Conservation (phyloP, 2,329 filamentous ascomycete genomes). For the Bisporella sp. region DNA sequence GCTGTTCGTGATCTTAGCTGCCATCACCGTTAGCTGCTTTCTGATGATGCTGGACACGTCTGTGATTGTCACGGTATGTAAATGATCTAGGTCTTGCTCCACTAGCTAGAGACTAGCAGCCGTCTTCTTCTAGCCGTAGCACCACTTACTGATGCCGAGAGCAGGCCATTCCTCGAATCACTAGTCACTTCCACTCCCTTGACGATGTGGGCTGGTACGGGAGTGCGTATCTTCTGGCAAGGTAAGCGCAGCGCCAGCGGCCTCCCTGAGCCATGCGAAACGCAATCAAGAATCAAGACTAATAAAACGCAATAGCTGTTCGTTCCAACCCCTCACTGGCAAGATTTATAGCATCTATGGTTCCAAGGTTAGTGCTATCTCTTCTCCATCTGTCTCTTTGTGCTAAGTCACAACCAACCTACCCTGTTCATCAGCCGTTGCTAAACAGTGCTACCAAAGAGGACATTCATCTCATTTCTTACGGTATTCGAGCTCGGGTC, state of each 20-base stretch:
- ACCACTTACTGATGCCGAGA: too few species aligned
- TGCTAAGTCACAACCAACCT: background rate
- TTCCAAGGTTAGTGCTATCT: conserved; percentile 19
- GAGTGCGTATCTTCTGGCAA: background rate
- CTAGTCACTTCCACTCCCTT: conserved; percentile 27
- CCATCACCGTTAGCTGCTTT: conserved; percentile 36
- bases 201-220: conserved; percentile 29
- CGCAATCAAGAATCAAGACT: too few species aligned
- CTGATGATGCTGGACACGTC: conserved; percentile 43
- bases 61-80: conserved; percentile 32
- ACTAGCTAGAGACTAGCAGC: too few species aligned
- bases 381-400: too few species aligned
- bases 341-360: conserved; percentile 39
- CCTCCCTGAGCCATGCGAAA: too few species aligned
- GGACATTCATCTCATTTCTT: conserved; percentile 35
- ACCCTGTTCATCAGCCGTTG: background rate
- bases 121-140: too few species aligned
- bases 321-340: conserved; percentile 42
- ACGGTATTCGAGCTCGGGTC: conserved; percentile 47
- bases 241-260: too few species aligned
- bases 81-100: too few species aligned
- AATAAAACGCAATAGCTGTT: conserved; percentile 18
- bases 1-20: conserved; percentile 18
- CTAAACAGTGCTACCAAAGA: background rate
- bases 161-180: conserved; percentile 30